Evolutionary conservation across 139 green algal genomes (phyloP), one percentile per base, ranked within the genome.

Genomic region (Chlorella vulgaris): DNA sequence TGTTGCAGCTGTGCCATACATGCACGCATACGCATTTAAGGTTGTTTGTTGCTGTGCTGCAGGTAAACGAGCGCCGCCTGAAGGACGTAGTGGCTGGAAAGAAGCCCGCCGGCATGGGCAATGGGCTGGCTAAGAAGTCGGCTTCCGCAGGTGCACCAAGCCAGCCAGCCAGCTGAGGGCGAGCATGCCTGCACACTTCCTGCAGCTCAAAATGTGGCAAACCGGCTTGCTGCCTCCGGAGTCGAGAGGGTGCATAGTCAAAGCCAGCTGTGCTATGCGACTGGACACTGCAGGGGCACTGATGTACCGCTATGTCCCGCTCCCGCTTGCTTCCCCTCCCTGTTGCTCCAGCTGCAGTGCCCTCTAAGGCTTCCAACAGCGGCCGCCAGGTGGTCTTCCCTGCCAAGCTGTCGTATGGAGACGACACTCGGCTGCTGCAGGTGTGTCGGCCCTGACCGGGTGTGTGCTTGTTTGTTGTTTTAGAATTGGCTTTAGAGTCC

Each of bases 61-160:
- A 92, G 61, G 89, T 92, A 63, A 74, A 85, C 24, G 93, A 97
- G 90, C 88, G 90, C 50, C 81, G 93, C 35, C 83, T 97, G 69
- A 87, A 86, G 51, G 91, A 95, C 35, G 47, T 88, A 19, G 55
- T 94, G 40, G 75, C 88, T 13, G 92, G 88, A 70, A 91, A 91
- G 81, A 80, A 79, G 68, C 86, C 85, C 13, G 47, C 58, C 33
- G 78, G 80, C 51, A 61, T 71, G 61, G 77, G 71, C 53, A 78
- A 86, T 53, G 80, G 69, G 29, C 71, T 74, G 33, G 75, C 84
- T 58, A 67, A 80, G 53, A 87, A 84, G 83, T 38, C 80, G 22
- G 36, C 65, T n/a, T n/a, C n/a, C n/a, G n/a, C n/a, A n/a, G n/a
- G n/a, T n/a, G n/a, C n/a, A n/a, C n/a, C n/a, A n/a, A n/a, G n/a